These are phyloP conservation scores for Tillandsia fasciculata DNA, from an alignment of 176 grass and related monocot species.

Conservation along the genomic window DNA sequence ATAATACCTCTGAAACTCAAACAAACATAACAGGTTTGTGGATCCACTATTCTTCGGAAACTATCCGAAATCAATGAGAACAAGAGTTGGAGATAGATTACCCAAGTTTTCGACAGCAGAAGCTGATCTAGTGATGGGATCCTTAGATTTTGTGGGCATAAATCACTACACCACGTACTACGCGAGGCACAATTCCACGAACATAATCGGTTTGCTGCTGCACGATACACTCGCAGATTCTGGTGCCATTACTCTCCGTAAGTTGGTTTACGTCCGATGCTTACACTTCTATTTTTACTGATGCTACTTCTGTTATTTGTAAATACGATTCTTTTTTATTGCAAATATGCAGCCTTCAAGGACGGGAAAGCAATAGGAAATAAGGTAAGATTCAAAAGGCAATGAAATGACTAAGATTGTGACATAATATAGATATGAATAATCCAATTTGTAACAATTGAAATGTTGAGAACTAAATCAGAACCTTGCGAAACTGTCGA, in stretches of 20 bases:
- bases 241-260: not conserved
- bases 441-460: no score
- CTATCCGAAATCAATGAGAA: conserved; percentile 62
- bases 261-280: not conserved
- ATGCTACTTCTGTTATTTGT: no score
- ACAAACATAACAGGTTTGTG: conserved; percentile 38
- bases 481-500: no score
- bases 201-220: not conserved
- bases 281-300: no score
- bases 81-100: conserved; percentile 51
- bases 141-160: conserved; percentile 29
- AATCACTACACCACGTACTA: conserved; percentile 33
- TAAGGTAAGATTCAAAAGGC: not conserved
- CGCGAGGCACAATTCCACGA: not conserved
- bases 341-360: conserved; percentile 18
- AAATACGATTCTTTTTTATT: not conserved
- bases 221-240: not conserved
- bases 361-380: conserved; percentile 4
- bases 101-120: conserved; percentile 45
- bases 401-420: no score
- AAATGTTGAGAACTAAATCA: no score
- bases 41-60: conserved; percentile 72
- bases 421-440: no score
- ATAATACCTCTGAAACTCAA: not conserved
- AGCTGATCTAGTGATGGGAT: conserved; percentile 25